Conservation (phyloP, 306 rosid species). For the Cucurbita argyrosperma region DNA sequence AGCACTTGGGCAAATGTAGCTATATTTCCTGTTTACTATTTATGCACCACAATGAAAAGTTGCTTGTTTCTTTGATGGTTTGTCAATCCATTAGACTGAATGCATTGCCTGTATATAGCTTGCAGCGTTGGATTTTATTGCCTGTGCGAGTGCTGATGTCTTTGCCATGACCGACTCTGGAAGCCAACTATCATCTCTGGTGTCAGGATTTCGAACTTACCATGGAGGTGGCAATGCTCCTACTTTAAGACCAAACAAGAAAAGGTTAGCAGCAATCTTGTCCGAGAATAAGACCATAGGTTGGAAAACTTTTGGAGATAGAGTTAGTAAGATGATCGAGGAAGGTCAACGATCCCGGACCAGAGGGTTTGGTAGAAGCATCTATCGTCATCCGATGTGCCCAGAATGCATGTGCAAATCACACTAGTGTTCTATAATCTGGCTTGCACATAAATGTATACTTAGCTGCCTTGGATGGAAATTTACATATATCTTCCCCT, state of each 20-base stretch:
- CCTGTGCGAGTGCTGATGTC: conserved; percentile 84
- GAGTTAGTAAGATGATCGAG: conserved; percentile 77
- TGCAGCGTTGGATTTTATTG: conserved; percentile 89
- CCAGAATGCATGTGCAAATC: conserved; percentile 75
- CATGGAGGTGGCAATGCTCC: conserved; percentile 57
- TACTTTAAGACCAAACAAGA: conserved; percentile 76
- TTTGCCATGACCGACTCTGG: conserved; percentile 97
- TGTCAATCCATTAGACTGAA: not conserved
- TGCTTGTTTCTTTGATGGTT: not conserved
- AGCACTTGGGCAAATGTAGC: not conserved
- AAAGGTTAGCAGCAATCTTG: conserved; percentile 65
- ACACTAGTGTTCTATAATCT: conserved; percentile 1
- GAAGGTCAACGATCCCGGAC: conserved; percentile 51
- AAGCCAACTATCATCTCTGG: conserved; percentile 92
- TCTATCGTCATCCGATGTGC: conserved; percentile 69
- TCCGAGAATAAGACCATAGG: conserved; percentile 43
- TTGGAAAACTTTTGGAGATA: conserved; percentile 54
- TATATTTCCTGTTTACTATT: not conserved
- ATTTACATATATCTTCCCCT: not conserved
- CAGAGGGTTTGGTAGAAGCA: conserved; percentile 63
- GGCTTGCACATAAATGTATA: not conserved
- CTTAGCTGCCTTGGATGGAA: not conserved
- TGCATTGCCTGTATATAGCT: conserved; percentile 35
- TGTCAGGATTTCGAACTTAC: conserved; percentile 81
- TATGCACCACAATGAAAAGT: not conserved